Evolutionary conservation across 2,329 filamentous ascomycete genomes (phyloP).

Genomic region (Aspergillus melleus): DNA sequence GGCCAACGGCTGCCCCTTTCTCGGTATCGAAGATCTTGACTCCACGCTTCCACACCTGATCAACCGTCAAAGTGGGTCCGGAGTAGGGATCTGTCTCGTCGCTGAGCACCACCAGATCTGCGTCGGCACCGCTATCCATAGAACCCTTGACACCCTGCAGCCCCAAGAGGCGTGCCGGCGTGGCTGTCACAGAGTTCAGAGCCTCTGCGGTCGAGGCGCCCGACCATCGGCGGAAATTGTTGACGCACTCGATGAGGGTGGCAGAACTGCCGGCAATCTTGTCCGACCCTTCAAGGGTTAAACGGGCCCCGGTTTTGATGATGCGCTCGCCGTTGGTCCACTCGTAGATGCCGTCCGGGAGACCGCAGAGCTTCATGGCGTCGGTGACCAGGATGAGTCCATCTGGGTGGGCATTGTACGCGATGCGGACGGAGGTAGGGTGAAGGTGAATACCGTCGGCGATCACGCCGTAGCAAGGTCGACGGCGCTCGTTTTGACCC

Average conservation of each 20-base stretch:
- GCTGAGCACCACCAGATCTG: conserved; percentile 42
- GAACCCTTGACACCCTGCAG: conserved; percentile 41
- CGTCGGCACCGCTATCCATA: conserved; percentile 42
- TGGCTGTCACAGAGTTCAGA: conserved; percentile 42
- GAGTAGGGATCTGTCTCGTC: conserved; percentile 33
- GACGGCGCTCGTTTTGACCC: conserved; percentile 59
- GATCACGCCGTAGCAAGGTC: conserved; percentile 84
- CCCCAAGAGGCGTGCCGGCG: conserved; percentile 41
- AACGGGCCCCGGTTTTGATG: conserved; percentile 61
- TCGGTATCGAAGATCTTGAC: conserved; percentile 40
- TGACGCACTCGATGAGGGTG: conserved; percentile 46
- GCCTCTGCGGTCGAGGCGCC: conserved; percentile 40
- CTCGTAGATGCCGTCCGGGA: conserved; percentile 79
- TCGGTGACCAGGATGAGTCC: conserved; percentile 90
- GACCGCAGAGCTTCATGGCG: conserved; percentile 82
- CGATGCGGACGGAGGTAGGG: conserved; percentile 83
- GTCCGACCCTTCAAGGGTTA: conserved; percentile 76
- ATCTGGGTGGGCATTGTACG: conserved; percentile 79
- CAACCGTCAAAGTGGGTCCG: conserved; percentile 36
- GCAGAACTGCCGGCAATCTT: conserved; percentile 70
- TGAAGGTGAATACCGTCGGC: conserved; percentile 89
- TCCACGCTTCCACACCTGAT: conserved; percentile 47
- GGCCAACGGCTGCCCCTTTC: conserved; percentile 21
- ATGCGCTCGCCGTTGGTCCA: conserved; percentile 75
- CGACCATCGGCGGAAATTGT: conserved; percentile 46